phyloP scores from a whole-genome alignment of 129 eudicot species.

The Tagetes patula region DNA sequence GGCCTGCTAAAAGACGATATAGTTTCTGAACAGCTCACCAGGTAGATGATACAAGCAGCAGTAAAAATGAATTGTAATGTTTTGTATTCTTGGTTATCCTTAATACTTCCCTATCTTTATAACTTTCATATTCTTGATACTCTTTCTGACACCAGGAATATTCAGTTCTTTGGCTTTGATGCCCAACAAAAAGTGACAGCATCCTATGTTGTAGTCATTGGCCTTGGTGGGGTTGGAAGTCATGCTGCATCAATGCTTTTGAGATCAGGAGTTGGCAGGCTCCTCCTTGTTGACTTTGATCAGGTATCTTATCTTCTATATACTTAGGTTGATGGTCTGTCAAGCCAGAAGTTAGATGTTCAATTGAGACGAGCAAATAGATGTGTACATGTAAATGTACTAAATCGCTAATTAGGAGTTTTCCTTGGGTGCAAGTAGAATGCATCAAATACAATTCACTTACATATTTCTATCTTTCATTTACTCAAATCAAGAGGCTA shows the following conservation, averaged over 20 bases:
- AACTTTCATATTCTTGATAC: slow-evolving; percentile 4
- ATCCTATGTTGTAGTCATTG: slow-evolving; percentile 91
- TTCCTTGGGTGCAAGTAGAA: neutral
- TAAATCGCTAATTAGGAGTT: neutral
- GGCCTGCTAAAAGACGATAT: slow-evolving; percentile 76
- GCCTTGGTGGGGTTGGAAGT: slow-evolving; percentile 99
- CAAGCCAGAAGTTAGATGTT: slow-evolving; percentile 1
- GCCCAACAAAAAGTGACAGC: slow-evolving; percentile 73
- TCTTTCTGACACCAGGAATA: slow-evolving; percentile 56
- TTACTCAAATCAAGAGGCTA: neutral
- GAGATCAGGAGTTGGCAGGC: slow-evolving; percentile 98
- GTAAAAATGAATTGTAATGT: neutral
- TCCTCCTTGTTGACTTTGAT: slow-evolving; percentile 95
- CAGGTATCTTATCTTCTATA: slow-evolving; percentile 58
- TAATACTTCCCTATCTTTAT: neutral
- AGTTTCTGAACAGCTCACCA: slow-evolving; percentile 93
- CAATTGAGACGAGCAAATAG: neutral
- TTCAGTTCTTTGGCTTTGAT: slow-evolving; percentile 90
- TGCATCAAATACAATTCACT: neutral
- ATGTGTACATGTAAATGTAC: neutral
- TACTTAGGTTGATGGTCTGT: neutral
- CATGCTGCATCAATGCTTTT: slow-evolving; percentile 99
- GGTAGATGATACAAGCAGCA: slow-evolving; percentile 39
- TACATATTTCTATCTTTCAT: neutral
- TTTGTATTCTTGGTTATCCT: neutral